Evolutionary conservation across 192 early-diverging fungal genomes (phyloP), one percentile per base, ranked within the genome.

Genomic region (Geranomyces variabilis): DNA sequence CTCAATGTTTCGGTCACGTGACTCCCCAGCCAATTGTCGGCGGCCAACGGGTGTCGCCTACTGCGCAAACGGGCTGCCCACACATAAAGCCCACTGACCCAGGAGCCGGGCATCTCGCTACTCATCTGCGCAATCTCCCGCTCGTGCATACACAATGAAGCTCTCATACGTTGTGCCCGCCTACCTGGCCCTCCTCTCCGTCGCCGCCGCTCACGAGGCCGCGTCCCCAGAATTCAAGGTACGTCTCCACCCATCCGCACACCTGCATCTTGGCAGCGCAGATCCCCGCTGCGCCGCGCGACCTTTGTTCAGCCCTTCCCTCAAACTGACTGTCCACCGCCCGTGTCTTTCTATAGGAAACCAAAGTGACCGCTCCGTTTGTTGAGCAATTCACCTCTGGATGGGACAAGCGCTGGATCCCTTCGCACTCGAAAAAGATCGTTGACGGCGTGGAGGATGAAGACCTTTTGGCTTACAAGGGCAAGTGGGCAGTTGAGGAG

Each of bases 401-500:
- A 31, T 88, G 86, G 80, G 70, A 78, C 22, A 77, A 77, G 34
- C 84, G 89, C 26, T 93, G 92, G 92, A 85, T 83, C 64, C 68
- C 84, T 12, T 92, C 90, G 44, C 69, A 79, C 44, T 80, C 92
- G 12, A 91, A 88, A 34, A 92, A 92, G 76, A 77, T 89, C 47
- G 87, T 91, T 26, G 88, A 90, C 46, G 84, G 83, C 28, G 74
- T 86, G 41, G 89, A 91, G 36, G 88, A 94, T 61, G 90, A 89
- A 15, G 86, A 88, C 47, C 77, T 87, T 30, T 81, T 89, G 57
- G 80, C 78, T 53, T 93, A 90, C 78, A 78, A 86, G 66, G 92
- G 92, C 24, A 46, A 80, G 43, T 96, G 95, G 95, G 82, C 73
- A 48, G 88, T 93, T 49, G 92, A 96, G 79, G 88, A 86, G 62